Evolutionary conservation across 1,284 basidiomycete genomes (phyloP), one percentile per base, ranked within the genome.

Genomic region (Thecaphora frezii): DNA sequence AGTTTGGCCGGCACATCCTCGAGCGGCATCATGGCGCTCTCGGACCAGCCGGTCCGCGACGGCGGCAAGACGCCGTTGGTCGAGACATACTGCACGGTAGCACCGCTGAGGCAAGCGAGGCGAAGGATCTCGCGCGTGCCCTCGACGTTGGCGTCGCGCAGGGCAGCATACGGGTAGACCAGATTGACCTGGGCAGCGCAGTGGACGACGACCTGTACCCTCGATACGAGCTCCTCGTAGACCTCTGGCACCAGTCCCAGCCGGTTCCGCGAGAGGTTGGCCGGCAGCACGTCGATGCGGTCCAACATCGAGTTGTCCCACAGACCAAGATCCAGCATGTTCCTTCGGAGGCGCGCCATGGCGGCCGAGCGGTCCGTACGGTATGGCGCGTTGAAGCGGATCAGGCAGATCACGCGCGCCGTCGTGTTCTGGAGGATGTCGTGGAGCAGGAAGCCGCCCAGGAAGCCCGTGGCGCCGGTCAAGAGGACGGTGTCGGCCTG

Each of bases 121-220:
- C 78, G 76, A 13, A 80, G 64, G n/a, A 80, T 67, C 54, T 80
- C 78, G 46, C 74, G 66, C n/a, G 78, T 79, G 12, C 78, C 78
- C 16, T 71, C 69, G 18, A 77, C 73, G 58, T 80, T 80, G 51
- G 77, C 54, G 37, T 64, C 69, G 14, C 75, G 74, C 42, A 80
- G 56, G 28, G 76, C 71, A 13, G 74, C 78, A 50, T 80, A 80
- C 7, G 78, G 78, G 46, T 78, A 79, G 26, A 78, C 65, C 37
- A 79, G 62, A 62, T 80, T 79, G 50, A 79, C 78, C 46, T 70
- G 71, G 4, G 78, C 78, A 18, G 73, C 77, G 38, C 69, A 71
- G 51, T 79, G 76, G 13, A 79, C 71, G 39, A 79, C 72, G 41
- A 70, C 69, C 39, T 78, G 54, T 30, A 77, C 66, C 18, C 49